Conservation (phyloP, 805 yeast genomes). For the Starmerella etchellsii region DNA sequence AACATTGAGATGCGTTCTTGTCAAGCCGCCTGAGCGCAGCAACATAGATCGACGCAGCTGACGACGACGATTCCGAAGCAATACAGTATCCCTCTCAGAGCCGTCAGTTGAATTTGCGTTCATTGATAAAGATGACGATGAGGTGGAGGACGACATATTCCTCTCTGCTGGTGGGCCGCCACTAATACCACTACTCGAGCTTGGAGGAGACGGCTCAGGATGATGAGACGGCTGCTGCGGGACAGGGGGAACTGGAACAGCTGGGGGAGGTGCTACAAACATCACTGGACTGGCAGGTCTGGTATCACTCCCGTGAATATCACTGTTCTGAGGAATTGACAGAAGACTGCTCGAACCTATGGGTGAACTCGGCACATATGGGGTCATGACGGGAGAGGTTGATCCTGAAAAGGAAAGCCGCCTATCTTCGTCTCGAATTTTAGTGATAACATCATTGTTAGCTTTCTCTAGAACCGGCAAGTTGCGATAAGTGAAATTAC, state of each 20-base stretch:
- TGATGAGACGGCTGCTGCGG: neutral
- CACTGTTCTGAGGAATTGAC: neutral
- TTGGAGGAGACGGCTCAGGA: neutral
- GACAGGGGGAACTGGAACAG: neutral
- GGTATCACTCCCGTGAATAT: neutral
- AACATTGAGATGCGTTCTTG: slow-evolving; percentile 32
- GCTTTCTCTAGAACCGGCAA: slow-evolving; percentile 84
- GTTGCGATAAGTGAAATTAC: slow-evolving; percentile 82
- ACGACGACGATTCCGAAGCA: slow-evolving; percentile 16
- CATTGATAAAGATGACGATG: neutral
- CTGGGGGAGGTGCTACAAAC: slow-evolving; percentile 3
- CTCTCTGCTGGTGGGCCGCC: neutral
- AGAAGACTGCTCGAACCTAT: neutral
- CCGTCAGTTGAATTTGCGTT: slow-evolving; percentile 3
- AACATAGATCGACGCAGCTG: slow-evolving; percentile 16
- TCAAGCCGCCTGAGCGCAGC: neutral
- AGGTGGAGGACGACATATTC: neutral
- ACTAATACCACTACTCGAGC: neutral
- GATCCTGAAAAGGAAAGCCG: slow-evolving; percentile 35
- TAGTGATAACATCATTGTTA: slow-evolving; percentile 79
- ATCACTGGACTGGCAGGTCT: slow-evolving; percentile 6
- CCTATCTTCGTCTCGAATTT: slow-evolving; percentile 57
- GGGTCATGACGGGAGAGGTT: slow-evolving; percentile 17
- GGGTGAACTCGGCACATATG: slow-evolving; percentile 25
- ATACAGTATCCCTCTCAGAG: slow-evolving; percentile 15